Evolutionary conservation across 805 yeast species (phyloP).

Genomic region (Saccharomycopsis sp.): DNA sequence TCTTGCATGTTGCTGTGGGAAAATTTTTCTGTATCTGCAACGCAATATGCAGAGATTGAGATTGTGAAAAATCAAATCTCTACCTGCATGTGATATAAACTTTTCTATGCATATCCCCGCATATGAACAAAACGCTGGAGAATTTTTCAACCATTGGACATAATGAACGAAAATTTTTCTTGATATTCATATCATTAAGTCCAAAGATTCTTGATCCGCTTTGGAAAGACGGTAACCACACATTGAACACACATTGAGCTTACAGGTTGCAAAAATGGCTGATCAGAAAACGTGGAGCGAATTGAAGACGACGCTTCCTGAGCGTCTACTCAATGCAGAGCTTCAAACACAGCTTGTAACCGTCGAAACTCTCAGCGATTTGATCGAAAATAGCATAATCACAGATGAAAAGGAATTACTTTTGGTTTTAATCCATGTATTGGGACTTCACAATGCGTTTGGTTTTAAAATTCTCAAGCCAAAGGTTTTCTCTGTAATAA

Average conservation of each 20-base stretch:
- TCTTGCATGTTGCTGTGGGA: too few relatives aligned
- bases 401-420: background rate
- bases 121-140: background rate
- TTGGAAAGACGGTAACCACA: too few relatives aligned
- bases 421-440: conserved; percentile 3
- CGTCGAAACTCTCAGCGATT: background rate
- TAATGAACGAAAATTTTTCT: background rate
- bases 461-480: background rate
- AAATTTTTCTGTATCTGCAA: background rate
- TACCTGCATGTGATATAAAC: background rate
- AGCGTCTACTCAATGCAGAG: conserved; percentile 18
- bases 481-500: conserved; percentile 5
- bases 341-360: background rate
- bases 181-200: background rate
- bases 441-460: conserved; percentile 8
- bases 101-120: background rate
- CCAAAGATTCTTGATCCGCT: too few relatives aligned
- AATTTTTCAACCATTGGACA: background rate
- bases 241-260: too few relatives aligned
- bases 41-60: too few relatives aligned
- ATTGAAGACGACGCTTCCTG: conserved; percentile 24
- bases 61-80: too few relatives aligned
- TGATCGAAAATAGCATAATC: background rate
- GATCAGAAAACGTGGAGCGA: conserved; percentile 27
- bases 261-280: background rate